Evolutionary conservation across 2,329 filamentous ascomycete genomes (phyloP).

Genomic region (Aureobasidium zeae): DNA sequence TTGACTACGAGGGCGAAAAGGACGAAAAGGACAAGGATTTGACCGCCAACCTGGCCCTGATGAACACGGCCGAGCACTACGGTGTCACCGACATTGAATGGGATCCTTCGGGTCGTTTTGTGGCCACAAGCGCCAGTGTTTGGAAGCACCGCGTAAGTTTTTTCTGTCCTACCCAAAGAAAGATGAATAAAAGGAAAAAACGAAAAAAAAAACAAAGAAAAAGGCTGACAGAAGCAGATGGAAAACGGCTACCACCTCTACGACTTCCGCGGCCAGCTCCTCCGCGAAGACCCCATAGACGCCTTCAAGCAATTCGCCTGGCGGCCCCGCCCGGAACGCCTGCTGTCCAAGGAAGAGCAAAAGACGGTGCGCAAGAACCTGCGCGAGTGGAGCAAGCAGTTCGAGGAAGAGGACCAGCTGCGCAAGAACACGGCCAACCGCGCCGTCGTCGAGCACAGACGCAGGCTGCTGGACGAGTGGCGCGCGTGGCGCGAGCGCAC

Average conservation of each 20-base stretch:
- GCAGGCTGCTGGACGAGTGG: conserved; percentile 81
- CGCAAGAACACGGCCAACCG: conserved; percentile 89
- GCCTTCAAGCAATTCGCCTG: conserved; percentile 98
- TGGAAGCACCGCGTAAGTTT: conserved; percentile 87
- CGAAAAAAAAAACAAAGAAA: neutral
- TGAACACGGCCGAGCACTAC: conserved; percentile 92
- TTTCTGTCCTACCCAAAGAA: neutral
- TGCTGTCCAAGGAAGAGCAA: conserved; percentile 93
- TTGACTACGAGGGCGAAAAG: conserved; percentile 97
- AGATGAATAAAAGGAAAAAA: neutral
- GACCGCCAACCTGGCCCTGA: conserved; percentile 86
- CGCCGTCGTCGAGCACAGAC: conserved; percentile 81
- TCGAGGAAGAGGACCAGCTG: conserved; percentile 90
- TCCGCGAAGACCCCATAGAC: conserved; percentile 85
- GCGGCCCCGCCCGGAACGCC: conserved; percentile 83
- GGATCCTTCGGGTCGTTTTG: conserved; percentile 92
- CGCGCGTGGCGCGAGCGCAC: conserved; percentile 68
- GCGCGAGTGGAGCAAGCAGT: conserved; percentile 87
- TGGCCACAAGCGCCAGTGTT: conserved; percentile 83
- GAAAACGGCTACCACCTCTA: conserved; percentile 99
- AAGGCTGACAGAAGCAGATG: conserved; percentile 54
- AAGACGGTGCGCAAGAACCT: conserved; percentile 97
- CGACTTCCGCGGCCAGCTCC: conserved; percentile 83
- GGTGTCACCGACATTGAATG: conserved; percentile 96
- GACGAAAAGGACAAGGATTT: conserved; percentile 87